Evolutionary conservation across 768 basidiomycete genomes (phyloP).

Genomic region (Kwoniella mangroviensis): DNA sequence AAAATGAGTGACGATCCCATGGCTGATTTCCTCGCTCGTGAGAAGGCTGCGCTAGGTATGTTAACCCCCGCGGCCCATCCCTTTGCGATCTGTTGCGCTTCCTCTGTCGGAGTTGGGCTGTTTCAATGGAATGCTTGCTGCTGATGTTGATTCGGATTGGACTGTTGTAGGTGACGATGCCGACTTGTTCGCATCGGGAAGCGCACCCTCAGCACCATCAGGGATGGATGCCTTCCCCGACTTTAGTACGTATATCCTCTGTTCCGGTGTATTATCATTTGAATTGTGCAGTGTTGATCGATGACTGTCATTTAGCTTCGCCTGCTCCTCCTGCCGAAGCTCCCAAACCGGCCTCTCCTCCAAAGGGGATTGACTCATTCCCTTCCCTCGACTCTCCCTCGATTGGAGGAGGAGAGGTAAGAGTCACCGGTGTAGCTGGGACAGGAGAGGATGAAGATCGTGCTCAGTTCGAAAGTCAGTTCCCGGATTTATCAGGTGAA

Average conservation of each 20-base stretch:
- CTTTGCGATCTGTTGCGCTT: no score
- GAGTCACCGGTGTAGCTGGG: slow-evolving; percentile 53
- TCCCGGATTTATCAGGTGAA: slow-evolving; percentile 53
- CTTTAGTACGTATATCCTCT: slow-evolving; percentile 36
- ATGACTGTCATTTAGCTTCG: slow-evolving; percentile 15
- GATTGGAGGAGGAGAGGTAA: slow-evolving; percentile 37
- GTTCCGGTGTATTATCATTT: no score
- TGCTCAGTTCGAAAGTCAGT: slow-evolving; percentile 54
- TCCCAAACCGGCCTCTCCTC: slow-evolving; percentile 26
- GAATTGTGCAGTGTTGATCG: no score
- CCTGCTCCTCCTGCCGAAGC: slow-evolving; percentile 28
- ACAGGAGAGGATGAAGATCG: slow-evolving; percentile 50
- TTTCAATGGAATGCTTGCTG: not conserved
- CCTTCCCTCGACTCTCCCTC: slow-evolving; percentile 34
- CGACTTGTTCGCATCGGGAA: slow-evolving; percentile 52
- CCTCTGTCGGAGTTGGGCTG: no score
- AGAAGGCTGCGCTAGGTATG: slow-evolving; percentile 55
- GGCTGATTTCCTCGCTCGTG: slow-evolving; percentile 56
- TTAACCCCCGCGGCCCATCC: not conserved
- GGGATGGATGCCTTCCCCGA: slow-evolving; percentile 50
- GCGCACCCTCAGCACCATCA: slow-evolving; percentile 41
- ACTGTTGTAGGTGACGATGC: slow-evolving; percentile 53
- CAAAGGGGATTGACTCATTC: slow-evolving; percentile 43
- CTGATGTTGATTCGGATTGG: not conserved
- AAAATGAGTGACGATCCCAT: slow-evolving; percentile 55